Percentiles rank a stretch among this genome's conserved stretches.
Conservation (phyloP, 225 moss, liverwort and hornwort genomes). For the Physcomitrellopsis africana region DNA sequence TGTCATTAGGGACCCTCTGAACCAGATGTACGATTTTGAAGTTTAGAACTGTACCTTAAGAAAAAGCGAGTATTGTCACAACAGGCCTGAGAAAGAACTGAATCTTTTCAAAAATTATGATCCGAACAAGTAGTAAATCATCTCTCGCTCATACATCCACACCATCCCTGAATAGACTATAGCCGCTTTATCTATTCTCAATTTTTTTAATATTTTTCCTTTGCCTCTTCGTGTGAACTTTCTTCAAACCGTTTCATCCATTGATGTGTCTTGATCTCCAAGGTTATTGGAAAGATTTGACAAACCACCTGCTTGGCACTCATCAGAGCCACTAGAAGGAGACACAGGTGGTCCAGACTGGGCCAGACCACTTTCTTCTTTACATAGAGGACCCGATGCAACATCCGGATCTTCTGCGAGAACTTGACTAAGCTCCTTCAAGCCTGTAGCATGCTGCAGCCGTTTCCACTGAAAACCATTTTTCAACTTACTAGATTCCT, state of each 20-base stretch:
- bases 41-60: not conserved
- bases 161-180: constrained; percentile 10
- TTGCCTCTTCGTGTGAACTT: not conserved
- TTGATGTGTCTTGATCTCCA: constrained; percentile 10
- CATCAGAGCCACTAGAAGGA: constrained; percentile 26
- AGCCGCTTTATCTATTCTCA: not conserved
- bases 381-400: not conserved
- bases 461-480: constrained; percentile 20
- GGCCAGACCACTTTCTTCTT: constrained; percentile 21
- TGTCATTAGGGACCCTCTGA: no score
- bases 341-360: constrained; percentile 26
- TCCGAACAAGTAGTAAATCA: not conserved
- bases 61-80: constrained; percentile 2
- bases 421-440: constrained; percentile 36
- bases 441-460: constrained; percentile 34
- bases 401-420: constrained; percentile 30
- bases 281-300: not conserved
- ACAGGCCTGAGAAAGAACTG: constrained; percentile 3
- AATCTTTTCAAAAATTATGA: not conserved
- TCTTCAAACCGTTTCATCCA: constrained; percentile 10
- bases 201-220: not conserved
- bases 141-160: constrained; percentile 17
- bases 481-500: constrained; percentile 22
- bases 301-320: constrained; percentile 22
- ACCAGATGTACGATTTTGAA: not conserved